These are phyloP conservation scores for Dendrobium chrysotoxum DNA, from an alignment of 106 monocot genomes.

Conservation along the genomic window DNA sequence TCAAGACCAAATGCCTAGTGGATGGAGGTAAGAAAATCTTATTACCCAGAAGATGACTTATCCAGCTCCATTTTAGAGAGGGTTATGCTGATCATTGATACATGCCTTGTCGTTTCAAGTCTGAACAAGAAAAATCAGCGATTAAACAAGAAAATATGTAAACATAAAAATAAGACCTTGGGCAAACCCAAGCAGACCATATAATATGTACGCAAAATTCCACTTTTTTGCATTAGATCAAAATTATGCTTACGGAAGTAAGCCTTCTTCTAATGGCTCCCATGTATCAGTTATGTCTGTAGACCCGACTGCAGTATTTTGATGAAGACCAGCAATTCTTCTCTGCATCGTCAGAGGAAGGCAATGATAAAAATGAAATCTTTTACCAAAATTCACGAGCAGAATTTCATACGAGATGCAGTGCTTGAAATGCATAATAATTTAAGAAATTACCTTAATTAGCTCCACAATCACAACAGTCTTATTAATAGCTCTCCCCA, in stretches of 20 bases:
- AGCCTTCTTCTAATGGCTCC: constrained; percentile 93
- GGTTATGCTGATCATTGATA: constrained; percentile 56
- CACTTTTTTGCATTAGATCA: background rate
- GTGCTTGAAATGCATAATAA: background rate
- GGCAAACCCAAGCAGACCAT: background rate
- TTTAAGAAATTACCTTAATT: constrained; percentile 25
- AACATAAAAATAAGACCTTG: background rate
- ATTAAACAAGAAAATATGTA: background rate
- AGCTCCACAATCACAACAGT: constrained; percentile 40
- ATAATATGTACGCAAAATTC: background rate
- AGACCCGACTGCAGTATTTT: constrained; percentile 59
- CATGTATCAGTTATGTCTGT: constrained; percentile 87
- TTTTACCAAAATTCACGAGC: background rate
- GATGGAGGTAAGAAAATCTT: background rate
- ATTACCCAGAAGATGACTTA: constrained; percentile 51
- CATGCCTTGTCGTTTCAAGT: constrained; percentile 64
- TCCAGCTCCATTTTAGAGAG: constrained; percentile 49
- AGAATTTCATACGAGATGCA: background rate
- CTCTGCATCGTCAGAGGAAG: constrained; percentile 33
- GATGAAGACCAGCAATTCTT: constrained; percentile 74
- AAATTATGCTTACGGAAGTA: constrained; percentile 69
- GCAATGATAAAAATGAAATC: background rate
- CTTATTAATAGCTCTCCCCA: constrained; percentile 45
- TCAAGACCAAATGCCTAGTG: background rate
- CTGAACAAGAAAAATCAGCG: constrained; percentile 16